Conservation (phyloP, 2,329 filamentous ascomycete genomes). For the Raffaelea deltoideospora region DNA sequence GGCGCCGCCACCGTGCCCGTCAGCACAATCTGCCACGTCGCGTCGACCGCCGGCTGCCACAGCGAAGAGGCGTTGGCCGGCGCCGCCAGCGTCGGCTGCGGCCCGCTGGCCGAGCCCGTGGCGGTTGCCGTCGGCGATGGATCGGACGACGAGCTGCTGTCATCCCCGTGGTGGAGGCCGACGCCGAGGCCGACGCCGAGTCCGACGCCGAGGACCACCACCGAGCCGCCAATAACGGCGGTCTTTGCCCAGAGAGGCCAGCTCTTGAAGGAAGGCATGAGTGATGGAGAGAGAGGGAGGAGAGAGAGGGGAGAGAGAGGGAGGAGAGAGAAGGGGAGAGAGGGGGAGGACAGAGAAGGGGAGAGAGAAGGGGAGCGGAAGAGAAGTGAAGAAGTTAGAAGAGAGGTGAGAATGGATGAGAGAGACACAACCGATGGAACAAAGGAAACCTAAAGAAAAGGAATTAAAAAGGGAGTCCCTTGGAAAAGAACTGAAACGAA, state of each 20-base stretch:
- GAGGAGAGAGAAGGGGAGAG: too few species aligned
- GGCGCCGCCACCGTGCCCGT: not conserved
- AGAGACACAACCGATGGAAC: too few species aligned
- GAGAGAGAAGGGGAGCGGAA: too few species aligned
- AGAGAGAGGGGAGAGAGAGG: too few species aligned
- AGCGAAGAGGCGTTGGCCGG: not conserved
- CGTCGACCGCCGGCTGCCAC: not conserved
- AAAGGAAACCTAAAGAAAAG: too few species aligned
- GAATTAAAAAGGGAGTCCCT: too few species aligned
- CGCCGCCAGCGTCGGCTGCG: not conserved
- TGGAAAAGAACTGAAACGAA: too few species aligned
- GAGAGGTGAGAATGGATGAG: too few species aligned
- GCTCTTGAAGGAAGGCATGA: not conserved
- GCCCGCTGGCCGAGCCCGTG: not conserved
- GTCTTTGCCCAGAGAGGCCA: not conserved
- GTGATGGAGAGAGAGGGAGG: too few species aligned
- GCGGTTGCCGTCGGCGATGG: not conserved
- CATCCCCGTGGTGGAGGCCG: not conserved
- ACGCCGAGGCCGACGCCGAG: not conserved
- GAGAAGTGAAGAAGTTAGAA: too few species aligned
- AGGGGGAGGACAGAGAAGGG: too few species aligned
- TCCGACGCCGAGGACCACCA: not conserved
- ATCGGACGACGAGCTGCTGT: not conserved
- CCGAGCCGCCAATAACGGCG: not conserved
- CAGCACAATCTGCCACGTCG: not conserved